Conservation (phyloP, 2,329 filamentous ascomycete species). For the Fusarium tricinctum region DNA sequence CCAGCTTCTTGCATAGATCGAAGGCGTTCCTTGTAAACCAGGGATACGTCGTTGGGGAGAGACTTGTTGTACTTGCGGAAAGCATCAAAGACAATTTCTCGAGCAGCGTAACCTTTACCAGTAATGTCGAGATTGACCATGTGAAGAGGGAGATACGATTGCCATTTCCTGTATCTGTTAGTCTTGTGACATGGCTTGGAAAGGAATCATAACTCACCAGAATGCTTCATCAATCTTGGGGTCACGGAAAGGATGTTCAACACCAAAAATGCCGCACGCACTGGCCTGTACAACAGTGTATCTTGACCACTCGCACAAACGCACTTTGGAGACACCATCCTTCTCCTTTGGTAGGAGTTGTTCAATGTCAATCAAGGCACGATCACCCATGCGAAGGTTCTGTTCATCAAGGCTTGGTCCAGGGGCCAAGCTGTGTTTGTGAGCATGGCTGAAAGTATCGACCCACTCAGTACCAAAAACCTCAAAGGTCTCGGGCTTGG, state of each 20-base stretch:
- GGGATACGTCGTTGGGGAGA: conserved; percentile 28
- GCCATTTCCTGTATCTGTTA: conserved; percentile 34
- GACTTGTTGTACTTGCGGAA: conserved; percentile 34
- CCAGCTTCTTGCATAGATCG: conserved; percentile 27
- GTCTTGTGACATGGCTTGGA: rapidly evolving
- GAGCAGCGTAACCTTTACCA: conserved; percentile 31
- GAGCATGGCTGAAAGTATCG: conserved; percentile 29
- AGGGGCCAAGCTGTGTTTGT: conserved; percentile 21
- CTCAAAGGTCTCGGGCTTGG: conserved; percentile 11
- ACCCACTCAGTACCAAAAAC: conserved; percentile 32
- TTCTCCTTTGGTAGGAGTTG: not conserved
- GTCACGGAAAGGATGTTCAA: conserved; percentile 37
- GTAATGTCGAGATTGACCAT: conserved; percentile 29
- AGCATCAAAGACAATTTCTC: conserved; percentile 37
- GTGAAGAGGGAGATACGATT: conserved; percentile 31
- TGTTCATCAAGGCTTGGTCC: conserved; percentile 34
- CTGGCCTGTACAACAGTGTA: conserved; percentile 39
- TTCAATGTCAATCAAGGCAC: conserved; percentile 18
- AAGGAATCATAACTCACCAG: conserved; percentile 17
- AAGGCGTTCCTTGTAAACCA: conserved; percentile 23
- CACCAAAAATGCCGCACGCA: conserved; percentile 39
- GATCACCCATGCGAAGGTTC: conserved; percentile 37
- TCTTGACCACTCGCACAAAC: conserved; percentile 22
- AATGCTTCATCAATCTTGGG: conserved; percentile 32
- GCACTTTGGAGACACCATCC: not conserved